A percentile compares a stretch with the other conserved stretches of the same genome.
Evolutionary conservation across 164 flowering plant genomes (phyloP).

Genomic region (Magnolia officinalis): DNA sequence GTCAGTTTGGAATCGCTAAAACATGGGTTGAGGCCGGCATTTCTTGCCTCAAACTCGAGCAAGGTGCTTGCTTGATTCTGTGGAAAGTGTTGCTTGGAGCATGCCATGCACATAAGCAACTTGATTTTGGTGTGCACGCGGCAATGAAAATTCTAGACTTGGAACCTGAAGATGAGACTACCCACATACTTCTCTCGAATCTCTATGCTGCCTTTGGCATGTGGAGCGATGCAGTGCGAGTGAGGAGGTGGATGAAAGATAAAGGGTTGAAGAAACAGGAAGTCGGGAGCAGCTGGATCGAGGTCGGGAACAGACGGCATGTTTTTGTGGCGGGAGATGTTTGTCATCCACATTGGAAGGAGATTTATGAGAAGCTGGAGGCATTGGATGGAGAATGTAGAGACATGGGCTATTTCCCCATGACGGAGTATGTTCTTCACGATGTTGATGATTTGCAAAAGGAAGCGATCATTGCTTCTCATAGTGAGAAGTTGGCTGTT

Average conservation of each 20-base stretch:
- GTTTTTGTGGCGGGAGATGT: constrained; percentile 34
- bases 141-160: constrained; percentile 28
- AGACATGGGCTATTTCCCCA: constrained; percentile 24
- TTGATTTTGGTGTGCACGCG: constrained; percentile 28
- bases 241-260: constrained; percentile 21
- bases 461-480: constrained; percentile 28
- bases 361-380: constrained; percentile 30
- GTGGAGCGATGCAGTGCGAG: constrained; percentile 26
- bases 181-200: constrained; percentile 32
- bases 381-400: constrained; percentile 15
- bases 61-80: constrained; percentile 14
- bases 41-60: constrained; percentile 10
- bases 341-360: constrained; percentile 24
- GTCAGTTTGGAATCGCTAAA: constrained; percentile 20
- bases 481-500: constrained; percentile 35
- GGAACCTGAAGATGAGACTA: constrained; percentile 36
- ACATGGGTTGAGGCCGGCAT: constrained; percentile 12
- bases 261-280: constrained; percentile 31
- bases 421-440: constrained; percentile 28
- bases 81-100: constrained; percentile 40
- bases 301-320: constrained; percentile 25
- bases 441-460: constrained; percentile 29
- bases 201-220: constrained; percentile 27
- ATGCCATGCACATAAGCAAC: constrained; percentile 32
- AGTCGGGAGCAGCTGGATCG: constrained; percentile 37